Base-by-base conservation (phyloP, 768 basidiomycete species). In the Rhizopogon vinicolor region DNA sequence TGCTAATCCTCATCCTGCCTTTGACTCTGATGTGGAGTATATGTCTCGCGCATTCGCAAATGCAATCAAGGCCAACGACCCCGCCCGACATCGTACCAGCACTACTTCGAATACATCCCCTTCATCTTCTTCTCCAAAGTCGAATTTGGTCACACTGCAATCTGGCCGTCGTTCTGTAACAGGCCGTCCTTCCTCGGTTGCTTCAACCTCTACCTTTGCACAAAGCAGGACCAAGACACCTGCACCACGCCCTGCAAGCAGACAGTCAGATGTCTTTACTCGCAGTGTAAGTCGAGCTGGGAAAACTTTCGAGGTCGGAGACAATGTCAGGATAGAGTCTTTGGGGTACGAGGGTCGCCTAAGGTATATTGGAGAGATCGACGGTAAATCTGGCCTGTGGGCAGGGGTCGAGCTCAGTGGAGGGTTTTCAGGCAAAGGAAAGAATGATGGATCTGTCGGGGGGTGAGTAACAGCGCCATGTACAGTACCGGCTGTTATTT, bases 381-480 rank as follows among this genome's bases (percentile, higher is more conserved):
- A 90, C 16, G 91, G 91, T 50, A 98, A 98, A 69, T 78, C 82
- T 3, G 96, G 95, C 3, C 73, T 86, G 6, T 99, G 92, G 91
- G 96, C 91, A 14, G 96, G 96, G 13, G 91, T 99, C 19, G 92
- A 98, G 71, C 77, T 99, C 19, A 75, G 82, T 61, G 87, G 86
- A 37, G 90, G 91, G 6, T 96, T 93, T 66, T 70, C 79, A 16
- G 94, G 96, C 18, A 91, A 89, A 68, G 96, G 96, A 1, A 99
- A 98, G 75, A 99, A 99, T 63, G 84, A 98, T 63, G 96, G 96
- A 35, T 82, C 84, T 44, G 94, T 96, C 5, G 80, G 76, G 58
- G 92, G 91, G 95, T 97, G 66, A 76, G 92, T 22, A 22, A 18
- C 45, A 13, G 25, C 31, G 29, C 7, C 44, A n/a, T 48, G 14